Evolutionary conservation across 768 basidiomycete genomes (phyloP), one percentile per base, ranked within the genome.

Genomic region (Grammothele lineata): DNA sequence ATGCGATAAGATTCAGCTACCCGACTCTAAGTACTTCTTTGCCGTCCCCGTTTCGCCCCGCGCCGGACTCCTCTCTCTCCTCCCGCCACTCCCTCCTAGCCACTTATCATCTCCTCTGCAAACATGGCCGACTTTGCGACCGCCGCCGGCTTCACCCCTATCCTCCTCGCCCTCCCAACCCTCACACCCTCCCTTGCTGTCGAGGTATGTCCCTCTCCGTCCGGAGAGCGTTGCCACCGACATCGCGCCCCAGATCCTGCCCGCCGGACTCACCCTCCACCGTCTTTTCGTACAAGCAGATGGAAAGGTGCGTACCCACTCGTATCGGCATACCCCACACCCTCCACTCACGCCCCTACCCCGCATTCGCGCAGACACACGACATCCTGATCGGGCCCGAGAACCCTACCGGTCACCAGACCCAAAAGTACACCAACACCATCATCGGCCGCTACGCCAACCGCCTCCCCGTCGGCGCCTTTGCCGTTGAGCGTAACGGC

Each of bases 321-420:
- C n/a, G n/a, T n/a, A n/a, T n/a, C 8, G 27, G 14, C 27, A 30
- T 30, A 14, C 14, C 8, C 23, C 43, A 36, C 40, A 1, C 42
- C 5, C 21, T 12, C 38, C 26, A 19, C 25, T 15, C 30, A 21
- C 19, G 15, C 23, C 9, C 32, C 37, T 43, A 18, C 25, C 34
- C 51, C 32, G 36, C 30, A 9, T 25, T 25, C 17, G 44, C 5
- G n/a, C 54, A 86, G 84, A 85, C 81, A 5, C 83, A 88, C 65
- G 87, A 88, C 62, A 75, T 89, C 48, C 77, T 89, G 35, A 73
- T 87, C 54, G 87, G 85, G 15, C 86, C 87, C 32, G 81, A 86
- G 66, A 64, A 69, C 36, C 78, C 84, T 40, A 57, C 71, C 51
- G 78, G 71, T 50, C 84, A 87, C 61, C 61, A 69, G 25, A 64